A percentile compares a stretch with the other conserved stretches of the same genome.
These are phyloP conservation scores for Wickerhamia fluorescens DNA, from an alignment of 805 yeast species.

Conservation along the genomic window DNA sequence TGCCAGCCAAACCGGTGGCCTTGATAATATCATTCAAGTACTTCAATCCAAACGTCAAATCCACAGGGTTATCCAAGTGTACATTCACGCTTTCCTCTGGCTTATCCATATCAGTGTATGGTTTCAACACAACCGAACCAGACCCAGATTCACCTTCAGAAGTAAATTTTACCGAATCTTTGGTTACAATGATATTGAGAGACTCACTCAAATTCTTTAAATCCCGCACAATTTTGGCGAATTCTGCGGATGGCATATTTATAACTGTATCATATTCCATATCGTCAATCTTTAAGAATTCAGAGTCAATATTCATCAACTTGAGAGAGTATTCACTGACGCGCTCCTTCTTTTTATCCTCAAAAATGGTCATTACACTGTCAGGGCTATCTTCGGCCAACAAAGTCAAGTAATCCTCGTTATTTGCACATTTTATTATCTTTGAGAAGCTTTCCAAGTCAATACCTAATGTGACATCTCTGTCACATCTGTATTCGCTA, in stretches of 20 bases:
- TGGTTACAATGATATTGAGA: conserved; percentile 75
- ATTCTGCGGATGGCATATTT: conserved; percentile 81
- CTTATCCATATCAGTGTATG: conserved; percentile 71
- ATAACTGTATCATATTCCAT: conserved; percentile 84
- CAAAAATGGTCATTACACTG: conserved; percentile 72
- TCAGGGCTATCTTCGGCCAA: conserved; percentile 83
- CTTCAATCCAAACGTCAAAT: conserved; percentile 84
- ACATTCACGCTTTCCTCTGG: conserved; percentile 71
- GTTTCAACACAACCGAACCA: conserved; percentile 82
- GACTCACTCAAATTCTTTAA: conserved; percentile 83
- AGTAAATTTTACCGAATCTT: conserved; percentile 83
- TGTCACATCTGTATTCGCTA: conserved; percentile 90
- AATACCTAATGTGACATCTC: conserved; percentile 84
- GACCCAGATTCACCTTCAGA: conserved; percentile 90
- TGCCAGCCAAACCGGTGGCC: conserved; percentile 71
- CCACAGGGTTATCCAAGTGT: conserved; percentile 79
- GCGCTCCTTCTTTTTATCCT: conserved; percentile 85
- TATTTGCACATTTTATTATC: conserved; percentile 85
- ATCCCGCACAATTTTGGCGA: conserved; percentile 85
- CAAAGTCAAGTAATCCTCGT: conserved; percentile 79
- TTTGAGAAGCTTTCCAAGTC: conserved; percentile 84
- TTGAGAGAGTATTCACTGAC: conserved; percentile 87
- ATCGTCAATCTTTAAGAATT: conserved; percentile 87
- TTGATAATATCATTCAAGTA: conserved; percentile 87
- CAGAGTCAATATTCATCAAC: conserved; percentile 95